phyloP scores from a whole-genome alignment of 208 protist genomes.

The Leishmania arabica region DNA sequence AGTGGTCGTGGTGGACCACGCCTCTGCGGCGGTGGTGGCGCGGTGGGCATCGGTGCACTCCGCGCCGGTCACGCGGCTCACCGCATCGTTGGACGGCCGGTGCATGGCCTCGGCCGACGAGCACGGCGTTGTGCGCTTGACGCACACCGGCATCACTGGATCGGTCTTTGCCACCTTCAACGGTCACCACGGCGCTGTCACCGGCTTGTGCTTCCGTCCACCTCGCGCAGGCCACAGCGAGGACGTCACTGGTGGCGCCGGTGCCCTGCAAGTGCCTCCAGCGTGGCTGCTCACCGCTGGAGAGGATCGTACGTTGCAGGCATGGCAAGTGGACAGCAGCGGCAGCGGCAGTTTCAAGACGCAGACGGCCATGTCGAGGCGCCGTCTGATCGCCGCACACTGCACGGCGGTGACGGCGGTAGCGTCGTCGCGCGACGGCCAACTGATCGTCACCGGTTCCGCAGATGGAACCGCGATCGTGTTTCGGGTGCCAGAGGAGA shows the following conservation, averaged over 20 bases:
- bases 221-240: slow-evolving; percentile 2
- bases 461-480: slow-evolving; percentile 66
- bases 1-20: slow-evolving; percentile 68
- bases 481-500: slow-evolving; percentile 31
- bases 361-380: slow-evolving; percentile 4
- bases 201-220: slow-evolving; percentile 45
- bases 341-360: not conserved
- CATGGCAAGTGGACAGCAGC: slow-evolving; percentile 39
- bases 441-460: slow-evolving; percentile 62
- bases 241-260: slow-evolving; percentile 3
- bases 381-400: slow-evolving; percentile 36
- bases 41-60: slow-evolving; percentile 49
- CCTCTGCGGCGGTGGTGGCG: slow-evolving; percentile 42
- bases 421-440: slow-evolving; percentile 47
- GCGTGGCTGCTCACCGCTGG: slow-evolving; percentile 38
- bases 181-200: slow-evolving; percentile 70
- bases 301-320: slow-evolving; percentile 50
- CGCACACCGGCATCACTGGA: slow-evolving; percentile 62
- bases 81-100: slow-evolving; percentile 66
- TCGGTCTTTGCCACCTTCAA: slow-evolving; percentile 55
- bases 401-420: slow-evolving; percentile 57
- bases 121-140: slow-evolving; percentile 63
- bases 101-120: slow-evolving; percentile 77
- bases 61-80: slow-evolving; percentile 58
- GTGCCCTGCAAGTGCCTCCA: slow-evolving; percentile 8